Evolutionary conservation across 1,284 basidiomycete genomes (phyloP).

Genomic region (Xerocomus minutiporus): DNA sequence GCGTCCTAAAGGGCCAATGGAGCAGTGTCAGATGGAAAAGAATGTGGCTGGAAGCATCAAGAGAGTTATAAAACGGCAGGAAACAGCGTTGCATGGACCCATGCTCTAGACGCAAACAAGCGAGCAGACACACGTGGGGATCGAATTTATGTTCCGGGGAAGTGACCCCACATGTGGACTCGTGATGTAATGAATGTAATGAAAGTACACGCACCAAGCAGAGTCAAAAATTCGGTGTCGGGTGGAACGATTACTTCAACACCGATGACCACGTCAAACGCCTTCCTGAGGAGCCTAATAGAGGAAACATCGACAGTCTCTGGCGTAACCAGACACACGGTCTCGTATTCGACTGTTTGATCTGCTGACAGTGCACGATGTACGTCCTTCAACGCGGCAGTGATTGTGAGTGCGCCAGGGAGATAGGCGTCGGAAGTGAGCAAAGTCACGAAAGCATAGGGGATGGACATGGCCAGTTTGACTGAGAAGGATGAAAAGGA

Average conservation of each 20-base stretch:
- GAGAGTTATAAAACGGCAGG: constrained; percentile 15
- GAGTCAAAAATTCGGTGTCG: constrained; percentile 58
- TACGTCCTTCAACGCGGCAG: constrained; percentile 77
- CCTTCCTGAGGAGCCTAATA: constrained; percentile 75
- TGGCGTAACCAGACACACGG: constrained; percentile 91
- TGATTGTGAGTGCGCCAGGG: constrained; percentile 85
- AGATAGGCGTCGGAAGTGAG: constrained; percentile 89
- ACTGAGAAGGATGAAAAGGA: too few species aligned
- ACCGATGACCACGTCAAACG: constrained; percentile 84
- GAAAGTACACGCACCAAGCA: constrained; percentile 66
- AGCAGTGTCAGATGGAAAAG: constrained; percentile 15
- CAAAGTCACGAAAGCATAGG: constrained; percentile 83
- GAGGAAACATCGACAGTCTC: constrained; percentile 86
- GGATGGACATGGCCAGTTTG: constrained; percentile 45
- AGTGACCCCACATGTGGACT: neutral
- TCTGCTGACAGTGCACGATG: constrained; percentile 44
- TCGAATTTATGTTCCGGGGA: constrained; percentile 5
- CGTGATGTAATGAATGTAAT: constrained; percentile 2
- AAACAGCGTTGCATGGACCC: constrained; percentile 19
- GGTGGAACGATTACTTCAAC: constrained; percentile 80
- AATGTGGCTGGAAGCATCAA: constrained; percentile 1
- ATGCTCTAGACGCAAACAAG: constrained; percentile 4
- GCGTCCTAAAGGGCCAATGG: constrained; percentile 57
- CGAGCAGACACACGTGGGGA: constrained; percentile 7
- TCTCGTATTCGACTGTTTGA: constrained; percentile 70